These are phyloP conservation scores for Bombardia bombarda DNA, from an alignment of 495 filamentous ascomycete genomes.

Conservation along the genomic window DNA sequence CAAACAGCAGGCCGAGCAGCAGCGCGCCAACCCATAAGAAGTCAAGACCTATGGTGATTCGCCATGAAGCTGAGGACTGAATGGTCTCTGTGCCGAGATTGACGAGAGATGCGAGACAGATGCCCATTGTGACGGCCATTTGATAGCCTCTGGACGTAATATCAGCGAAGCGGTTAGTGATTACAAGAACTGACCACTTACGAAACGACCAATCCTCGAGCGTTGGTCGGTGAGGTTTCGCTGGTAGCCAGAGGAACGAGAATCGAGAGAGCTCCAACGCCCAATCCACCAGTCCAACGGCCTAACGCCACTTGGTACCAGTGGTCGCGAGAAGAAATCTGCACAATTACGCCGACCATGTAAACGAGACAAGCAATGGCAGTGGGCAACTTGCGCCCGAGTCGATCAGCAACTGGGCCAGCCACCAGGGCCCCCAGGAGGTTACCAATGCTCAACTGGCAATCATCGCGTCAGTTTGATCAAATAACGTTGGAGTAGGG, in stretches of 20 bases:
- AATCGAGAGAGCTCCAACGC: too few species aligned
- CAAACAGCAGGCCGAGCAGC: conserved; percentile 50
- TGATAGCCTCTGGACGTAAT: conserved; percentile 62
- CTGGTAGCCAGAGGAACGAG: too few species aligned
- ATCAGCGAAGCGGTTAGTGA: conserved; percentile 48
- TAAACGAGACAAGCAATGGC: conserved; percentile 28
- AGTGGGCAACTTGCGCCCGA: too few species aligned
- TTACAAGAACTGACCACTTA: conserved; percentile 50
- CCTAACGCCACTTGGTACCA: background rate
- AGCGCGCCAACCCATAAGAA: conserved; percentile 58
- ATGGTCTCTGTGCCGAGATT: conserved; percentile 45
- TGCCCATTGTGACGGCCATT: conserved; percentile 70
- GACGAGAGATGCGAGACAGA: conserved; percentile 65
- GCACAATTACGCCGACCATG: background rate
- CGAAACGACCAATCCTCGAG: conserved; percentile 42
- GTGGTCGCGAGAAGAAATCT: background rate
- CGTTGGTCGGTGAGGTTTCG: too few species aligned
- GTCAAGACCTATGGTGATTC: conserved; percentile 64
- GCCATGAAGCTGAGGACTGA: conserved; percentile 48
- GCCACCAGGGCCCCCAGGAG: conserved; percentile 31
- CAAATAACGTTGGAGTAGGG: too few species aligned
- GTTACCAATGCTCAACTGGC: conserved; percentile 33
- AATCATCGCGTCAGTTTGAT: too few species aligned
- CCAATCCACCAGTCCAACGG: conserved; percentile 29
- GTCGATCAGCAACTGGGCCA: too few species aligned